Percentiles rank a stretch among this genome's conserved stretches.
Conservation (phyloP, 1,284 basidiomycete species). For the Microstroma glucosiphilum region DNA sequence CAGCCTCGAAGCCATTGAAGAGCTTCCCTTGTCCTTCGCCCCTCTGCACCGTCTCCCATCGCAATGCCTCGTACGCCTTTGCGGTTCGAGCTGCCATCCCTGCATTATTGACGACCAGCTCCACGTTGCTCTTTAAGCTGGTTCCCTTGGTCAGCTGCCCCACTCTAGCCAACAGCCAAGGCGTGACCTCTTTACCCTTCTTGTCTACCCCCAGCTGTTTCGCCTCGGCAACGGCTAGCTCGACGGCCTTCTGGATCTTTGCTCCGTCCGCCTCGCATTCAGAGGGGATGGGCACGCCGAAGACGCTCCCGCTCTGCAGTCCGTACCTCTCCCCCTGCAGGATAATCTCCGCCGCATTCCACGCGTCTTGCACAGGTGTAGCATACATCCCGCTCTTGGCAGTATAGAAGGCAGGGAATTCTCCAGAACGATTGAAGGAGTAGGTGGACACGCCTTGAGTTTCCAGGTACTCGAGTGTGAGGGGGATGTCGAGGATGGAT, state of each 20-base stretch:
- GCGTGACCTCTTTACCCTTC: slow-evolving; percentile 84
- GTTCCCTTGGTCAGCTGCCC: slow-evolving; percentile 69
- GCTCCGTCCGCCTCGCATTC: slow-evolving; percentile 65
- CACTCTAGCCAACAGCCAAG: slow-evolving; percentile 84
- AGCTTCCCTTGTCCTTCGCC: slow-evolving; percentile 19
- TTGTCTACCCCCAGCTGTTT: slow-evolving; percentile 73
- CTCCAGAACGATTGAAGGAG: slow-evolving; percentile 65
- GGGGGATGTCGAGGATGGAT: slow-evolving; percentile 85
- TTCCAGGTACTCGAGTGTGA: slow-evolving; percentile 92
- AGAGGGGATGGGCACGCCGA: slow-evolving; percentile 84
- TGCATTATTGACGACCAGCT: slow-evolving; percentile 87
- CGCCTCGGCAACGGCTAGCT: slow-evolving; percentile 77
- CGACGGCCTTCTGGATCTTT: slow-evolving; percentile 70
- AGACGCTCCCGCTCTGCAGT: slow-evolving; percentile 54
- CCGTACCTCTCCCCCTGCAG: slow-evolving; percentile 63
- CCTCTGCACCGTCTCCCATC: slow-evolving; percentile 54
- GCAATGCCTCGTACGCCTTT: slow-evolving; percentile 64
- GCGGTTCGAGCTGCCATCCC: slow-evolving; percentile 77
- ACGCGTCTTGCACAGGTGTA: slow-evolving; percentile 23
- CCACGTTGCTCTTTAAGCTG: slow-evolving; percentile 62
- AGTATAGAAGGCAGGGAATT: slow-evolving; percentile 90
- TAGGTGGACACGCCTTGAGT: slow-evolving; percentile 89
- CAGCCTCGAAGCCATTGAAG: background rate
- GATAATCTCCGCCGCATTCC: slow-evolving; percentile 30
- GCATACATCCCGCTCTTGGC: slow-evolving; percentile 76